Conservation (phyloP, 371 early-diverging fungal species). For the Rhizomucor miehei region DNA sequence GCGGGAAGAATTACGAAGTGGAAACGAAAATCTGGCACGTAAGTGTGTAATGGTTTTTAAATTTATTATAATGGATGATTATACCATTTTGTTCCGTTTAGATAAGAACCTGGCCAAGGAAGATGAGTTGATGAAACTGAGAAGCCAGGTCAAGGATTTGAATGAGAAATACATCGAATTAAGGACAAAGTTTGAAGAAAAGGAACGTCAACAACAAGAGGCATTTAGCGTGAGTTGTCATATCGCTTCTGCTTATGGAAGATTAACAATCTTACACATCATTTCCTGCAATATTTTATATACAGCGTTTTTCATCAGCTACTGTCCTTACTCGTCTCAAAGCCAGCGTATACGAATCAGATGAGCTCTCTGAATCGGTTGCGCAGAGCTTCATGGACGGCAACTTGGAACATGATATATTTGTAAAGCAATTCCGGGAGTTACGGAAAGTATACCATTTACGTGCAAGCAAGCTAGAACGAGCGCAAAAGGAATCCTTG, state of each 20-base stretch:
- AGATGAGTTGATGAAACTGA: slow-evolving; percentile 38
- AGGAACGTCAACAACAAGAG: slow-evolving; percentile 53
- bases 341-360: slow-evolving; percentile 56
- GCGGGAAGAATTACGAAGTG: slow-evolving; percentile 52
- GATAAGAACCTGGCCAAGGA: slow-evolving; percentile 51
- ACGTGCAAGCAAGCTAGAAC: slow-evolving; percentile 58
- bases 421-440: slow-evolving; percentile 60
- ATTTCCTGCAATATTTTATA: not conserved
- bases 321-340: slow-evolving; percentile 54
- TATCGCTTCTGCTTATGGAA: too few relatives aligned
- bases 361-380: slow-evolving; percentile 60
- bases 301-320: slow-evolving; percentile 60
- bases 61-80: not conserved
- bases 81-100: slow-evolving; percentile 11
- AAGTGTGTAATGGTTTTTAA: slow-evolving; percentile 17
- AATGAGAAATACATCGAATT: slow-evolving; percentile 33
- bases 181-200: slow-evolving; percentile 43
- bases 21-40: slow-evolving; percentile 58
- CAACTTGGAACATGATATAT: slow-evolving; percentile 53
- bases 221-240: slow-evolving; percentile 50
- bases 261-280: too few relatives aligned
- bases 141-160: slow-evolving; percentile 36
- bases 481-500: slow-evolving; percentile 39
- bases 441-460: slow-evolving; percentile 63
- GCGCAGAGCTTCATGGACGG: slow-evolving; percentile 62